phyloP scores from a whole-genome alignment of 2,329 filamentous ascomycete species.

The Phoma sp. region DNA sequence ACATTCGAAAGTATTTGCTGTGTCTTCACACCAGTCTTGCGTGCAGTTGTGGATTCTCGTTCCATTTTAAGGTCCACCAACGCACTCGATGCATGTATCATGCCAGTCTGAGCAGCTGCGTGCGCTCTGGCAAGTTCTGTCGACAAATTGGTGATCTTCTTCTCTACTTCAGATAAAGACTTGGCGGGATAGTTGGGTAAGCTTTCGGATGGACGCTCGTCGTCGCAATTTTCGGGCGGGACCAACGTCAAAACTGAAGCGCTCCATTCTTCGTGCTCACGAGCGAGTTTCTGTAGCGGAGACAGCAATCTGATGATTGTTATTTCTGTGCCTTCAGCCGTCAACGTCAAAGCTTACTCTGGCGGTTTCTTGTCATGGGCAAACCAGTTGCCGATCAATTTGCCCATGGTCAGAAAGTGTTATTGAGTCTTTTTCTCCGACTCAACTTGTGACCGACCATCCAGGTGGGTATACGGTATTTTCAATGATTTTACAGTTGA shows the following conservation, averaged over 20 bases:
- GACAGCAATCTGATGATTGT: neutral
- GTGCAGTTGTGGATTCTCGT: neutral
- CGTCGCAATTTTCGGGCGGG: neutral
- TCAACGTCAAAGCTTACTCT: neutral
- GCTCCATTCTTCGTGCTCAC: neutral
- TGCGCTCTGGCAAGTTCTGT: neutral
- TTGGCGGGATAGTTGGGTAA: neutral
- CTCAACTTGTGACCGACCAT: no score
- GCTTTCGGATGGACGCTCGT: no score
- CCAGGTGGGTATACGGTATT: no score
- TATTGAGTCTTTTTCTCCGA: neutral
- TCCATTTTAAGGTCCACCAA: neutral
- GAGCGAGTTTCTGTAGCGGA: neutral
- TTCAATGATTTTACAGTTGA: no score
- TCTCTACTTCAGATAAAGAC: neutral
- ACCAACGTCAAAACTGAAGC: neutral
- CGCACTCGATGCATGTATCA: neutral
- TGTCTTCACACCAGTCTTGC: neutral
- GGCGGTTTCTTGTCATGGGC: neutral
- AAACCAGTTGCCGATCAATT: neutral
- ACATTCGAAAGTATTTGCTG: slow-evolving; percentile 2
- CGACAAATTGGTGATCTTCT: neutral
- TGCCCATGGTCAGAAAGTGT: neutral
- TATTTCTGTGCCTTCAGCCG: neutral
- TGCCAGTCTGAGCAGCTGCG: neutral